A percentile compares a stretch with the other conserved stretches of the same genome.
Conservation (phyloP, 441 rosid genomes). For the Capsella rubella region DNA sequence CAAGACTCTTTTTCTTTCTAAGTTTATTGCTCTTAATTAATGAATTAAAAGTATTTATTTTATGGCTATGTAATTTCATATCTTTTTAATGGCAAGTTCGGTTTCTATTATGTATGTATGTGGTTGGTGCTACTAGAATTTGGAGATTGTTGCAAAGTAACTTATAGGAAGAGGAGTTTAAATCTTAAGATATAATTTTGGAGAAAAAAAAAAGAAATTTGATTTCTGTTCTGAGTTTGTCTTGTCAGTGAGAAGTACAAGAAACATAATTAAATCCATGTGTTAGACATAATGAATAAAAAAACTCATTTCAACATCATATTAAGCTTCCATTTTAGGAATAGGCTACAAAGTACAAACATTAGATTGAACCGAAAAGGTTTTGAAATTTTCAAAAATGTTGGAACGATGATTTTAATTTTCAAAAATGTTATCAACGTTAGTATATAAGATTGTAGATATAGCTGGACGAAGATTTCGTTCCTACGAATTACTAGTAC, state of each 20-base stretch:
- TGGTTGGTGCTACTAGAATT: not conserved
- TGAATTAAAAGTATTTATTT: too few relatives aligned
- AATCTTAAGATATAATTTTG: not conserved
- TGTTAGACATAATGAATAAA: not conserved
- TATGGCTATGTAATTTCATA: not conserved
- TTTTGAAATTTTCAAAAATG: too few relatives aligned
- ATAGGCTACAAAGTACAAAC: conserved; percentile 7
- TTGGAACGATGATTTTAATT: too few relatives aligned
- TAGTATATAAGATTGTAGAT: too few relatives aligned
- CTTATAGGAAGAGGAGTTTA: too few relatives aligned
- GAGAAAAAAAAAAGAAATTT: not conserved
- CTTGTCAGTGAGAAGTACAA: not conserved
- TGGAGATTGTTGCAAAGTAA: not conserved
- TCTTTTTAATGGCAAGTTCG: not conserved
- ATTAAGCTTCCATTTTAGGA: conserved; percentile 1
- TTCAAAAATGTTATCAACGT: too few relatives aligned
- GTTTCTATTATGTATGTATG: not conserved
- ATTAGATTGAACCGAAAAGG: not conserved
- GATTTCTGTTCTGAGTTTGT: not conserved
- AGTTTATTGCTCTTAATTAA: conserved; percentile 26
- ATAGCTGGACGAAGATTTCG: too few relatives aligned
- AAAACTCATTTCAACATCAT: not conserved
- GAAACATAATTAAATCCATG: not conserved
- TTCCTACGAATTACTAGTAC: too few relatives aligned
- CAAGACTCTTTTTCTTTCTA: conserved; percentile 20